Evolutionary conservation across 192 early-diverging fungal species (phyloP), one percentile per base, ranked within the genome.

Genomic region (Rhizophlyctis rosea): DNA sequence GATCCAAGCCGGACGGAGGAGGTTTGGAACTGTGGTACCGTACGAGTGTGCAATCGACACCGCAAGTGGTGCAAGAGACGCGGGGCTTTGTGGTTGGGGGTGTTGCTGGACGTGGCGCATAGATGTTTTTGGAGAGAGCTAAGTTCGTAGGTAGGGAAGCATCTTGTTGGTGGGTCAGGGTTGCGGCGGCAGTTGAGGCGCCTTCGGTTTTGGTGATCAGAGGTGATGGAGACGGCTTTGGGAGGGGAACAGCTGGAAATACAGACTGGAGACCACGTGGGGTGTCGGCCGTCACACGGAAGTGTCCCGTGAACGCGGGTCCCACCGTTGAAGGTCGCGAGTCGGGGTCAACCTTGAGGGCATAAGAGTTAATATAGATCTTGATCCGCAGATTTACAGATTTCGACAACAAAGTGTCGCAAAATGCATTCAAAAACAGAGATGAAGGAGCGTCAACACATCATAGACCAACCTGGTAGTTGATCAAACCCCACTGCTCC

Each of bases 401-500:
- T n/a, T n/a, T n/a, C n/a, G n/a, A n/a, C n/a, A n/a, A n/a, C n/a
- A n/a, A n/a, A n/a, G n/a, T n/a, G n/a, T n/a, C n/a, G n/a, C 52
- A 54, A 54, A 54, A 28, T 27, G 52, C 24, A 61, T 62, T 21
- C 30, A 59, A 59, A 18, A 59, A 61, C 24, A 36, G 3, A 4
- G 33, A 50, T 29, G 39, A 36, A 18, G 65, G 59, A 52, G 21
- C 33, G 64, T 33, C 50, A 24, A 76, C 23, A n/a, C 2, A 13
- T 3, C 31, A 27, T 2, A 2, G n/a, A 39, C 32, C 18, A 70
- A 92, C 91, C 82, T 99, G 93, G 74, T 96, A 94, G 76, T 99
- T 99, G 67, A 99, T 92, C 30, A 99, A 77, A 1, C 97, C 97
- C 97, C 97, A 99, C 70, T 99, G 95, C 75, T 99, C 95, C 50